phyloP scores from a whole-genome alignment of 2,329 filamentous ascomycete species.

The Teratosphaeria destructans region DNA sequence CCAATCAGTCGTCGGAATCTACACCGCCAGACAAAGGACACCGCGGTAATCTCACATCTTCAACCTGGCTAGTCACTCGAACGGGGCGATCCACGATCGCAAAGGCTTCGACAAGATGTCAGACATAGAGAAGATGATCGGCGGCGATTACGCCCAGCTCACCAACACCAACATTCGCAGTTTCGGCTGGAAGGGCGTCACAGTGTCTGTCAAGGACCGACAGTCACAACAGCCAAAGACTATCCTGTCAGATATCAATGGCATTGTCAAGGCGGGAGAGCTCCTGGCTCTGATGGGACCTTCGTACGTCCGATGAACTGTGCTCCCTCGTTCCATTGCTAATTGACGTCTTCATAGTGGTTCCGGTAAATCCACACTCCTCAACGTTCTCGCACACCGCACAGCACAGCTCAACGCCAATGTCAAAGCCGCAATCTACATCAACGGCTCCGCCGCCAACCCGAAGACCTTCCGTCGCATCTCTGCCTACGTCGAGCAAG shows the following conservation, averaged over 20 bases:
- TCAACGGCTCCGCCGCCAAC: constrained; percentile 53
- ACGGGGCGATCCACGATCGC: constrained; percentile 15
- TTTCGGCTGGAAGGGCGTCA: constrained; percentile 57
- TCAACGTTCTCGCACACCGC: constrained; percentile 66
- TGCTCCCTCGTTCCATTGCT: constrained; percentile 1
- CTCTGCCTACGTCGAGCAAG: constrained; percentile 75
- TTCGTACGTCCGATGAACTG: constrained; percentile 28
- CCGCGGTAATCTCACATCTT: neutral
- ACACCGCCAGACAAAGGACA: neutral
- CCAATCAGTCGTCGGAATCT: neutral
- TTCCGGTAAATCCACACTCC: constrained; percentile 71
- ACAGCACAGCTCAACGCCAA: constrained; percentile 43
- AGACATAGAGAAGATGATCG: constrained; percentile 38
- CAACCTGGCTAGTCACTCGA: constrained; percentile 13
- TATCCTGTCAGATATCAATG: constrained; percentile 54
- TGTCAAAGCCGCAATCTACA: constrained; percentile 43
- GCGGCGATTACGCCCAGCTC: constrained; percentile 41
- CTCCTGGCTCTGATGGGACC: constrained; percentile 76
- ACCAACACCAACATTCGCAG: constrained; percentile 53
- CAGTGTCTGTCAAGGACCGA: constrained; percentile 62
- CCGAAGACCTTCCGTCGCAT: constrained; percentile 51
- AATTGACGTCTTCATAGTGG: constrained; percentile 24
- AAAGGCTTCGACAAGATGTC: constrained; percentile 28
- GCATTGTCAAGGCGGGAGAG: constrained; percentile 58
- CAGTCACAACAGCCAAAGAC: constrained; percentile 52